Evolutionary conservation across 2,329 filamentous ascomycete species (phyloP), one percentile per base, ranked within the genome.

Genomic region (Sclerotinia nivalis): DNA sequence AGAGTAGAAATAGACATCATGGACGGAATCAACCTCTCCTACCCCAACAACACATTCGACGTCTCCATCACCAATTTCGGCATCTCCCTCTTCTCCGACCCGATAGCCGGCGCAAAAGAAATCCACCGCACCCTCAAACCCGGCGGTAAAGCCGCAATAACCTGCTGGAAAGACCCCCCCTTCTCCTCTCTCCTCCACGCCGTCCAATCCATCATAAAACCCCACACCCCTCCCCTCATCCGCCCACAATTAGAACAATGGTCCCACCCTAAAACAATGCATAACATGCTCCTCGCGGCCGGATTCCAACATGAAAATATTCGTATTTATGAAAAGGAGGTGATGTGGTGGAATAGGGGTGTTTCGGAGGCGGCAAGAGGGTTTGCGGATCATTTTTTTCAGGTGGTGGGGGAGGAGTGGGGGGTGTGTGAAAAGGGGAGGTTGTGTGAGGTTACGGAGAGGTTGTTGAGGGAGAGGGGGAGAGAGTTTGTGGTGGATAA

Each of bases 41-140:
- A 58, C 37, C 18, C 55, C 18, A 40, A 37, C 22, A 20, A 58
- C 7, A 37, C 1, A 20, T 58, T 58, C 22, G 55, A 58, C 55
- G 12, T n/a, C 55, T 58, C 55, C 18, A 58, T 58, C 6, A 58
- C 55, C 55, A 52, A 66, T 28, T 54, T 61, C 22, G 66, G 55
- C 25, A 69, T 69, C 2, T 54, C 55, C 28, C 25, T 69, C 28
- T 61, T 69, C n/a, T 34, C 55, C 3, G 45, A 69, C 45, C 28
- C 61, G 0, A 89, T 91, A 61, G 86, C 87, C 0, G 95, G 93
- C 0, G 83, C 97, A 68, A 82, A 84, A 50, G 93, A 97, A 79
- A 95, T 95, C 0, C 89, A 89, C 81, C 89, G 95, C 18, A 92
- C 97, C 5, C 85, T 98, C 34, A 94, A 93, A 81, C 95, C 95